A percentile compares a stretch with the other conserved stretches of the same genome.
Conservation (phyloP, 768 basidiomycete species). For the Hebeloma cylindrosporum region DNA sequence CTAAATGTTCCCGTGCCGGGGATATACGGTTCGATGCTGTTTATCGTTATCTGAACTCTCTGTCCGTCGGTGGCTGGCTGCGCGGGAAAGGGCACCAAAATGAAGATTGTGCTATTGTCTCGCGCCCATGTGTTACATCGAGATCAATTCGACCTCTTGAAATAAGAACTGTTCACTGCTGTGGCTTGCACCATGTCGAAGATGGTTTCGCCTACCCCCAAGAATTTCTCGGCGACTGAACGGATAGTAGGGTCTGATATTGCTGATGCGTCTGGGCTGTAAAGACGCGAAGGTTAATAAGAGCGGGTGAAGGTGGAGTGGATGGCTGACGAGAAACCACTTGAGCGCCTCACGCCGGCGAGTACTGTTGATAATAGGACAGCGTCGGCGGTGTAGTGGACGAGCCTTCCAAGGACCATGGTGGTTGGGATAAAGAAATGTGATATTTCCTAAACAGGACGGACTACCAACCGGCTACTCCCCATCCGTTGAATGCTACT, state of each 20-base stretch:
- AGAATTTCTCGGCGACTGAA: slow-evolving; percentile 75
- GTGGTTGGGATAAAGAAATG: not conserved
- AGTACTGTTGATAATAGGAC: slow-evolving; percentile 85
- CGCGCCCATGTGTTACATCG: too few relatives aligned
- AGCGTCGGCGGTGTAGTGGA: slow-evolving; percentile 84
- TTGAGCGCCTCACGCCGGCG: slow-evolving; percentile 88
- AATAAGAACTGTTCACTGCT: slow-evolving; percentile 86
- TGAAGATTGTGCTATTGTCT: too few relatives aligned
- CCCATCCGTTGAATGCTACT: slow-evolving; percentile 58
- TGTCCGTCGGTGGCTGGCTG: too few relatives aligned
- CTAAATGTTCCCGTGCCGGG: too few relatives aligned
- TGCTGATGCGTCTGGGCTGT: slow-evolving; percentile 61
- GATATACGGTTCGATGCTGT: too few relatives aligned
- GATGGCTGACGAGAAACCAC: slow-evolving; percentile 79
- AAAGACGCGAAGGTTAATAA: slow-evolving; percentile 6
- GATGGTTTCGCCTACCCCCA: slow-evolving; percentile 84
- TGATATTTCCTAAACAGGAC: slow-evolving; percentile 14
- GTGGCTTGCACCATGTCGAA: slow-evolving; percentile 85
- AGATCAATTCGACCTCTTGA: slow-evolving; percentile 56
- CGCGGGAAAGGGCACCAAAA: too few relatives aligned
- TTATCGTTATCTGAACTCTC: too few relatives aligned
- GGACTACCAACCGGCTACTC: slow-evolving; percentile 38
- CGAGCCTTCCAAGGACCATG: slow-evolving; percentile 69
- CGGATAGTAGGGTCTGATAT: slow-evolving; percentile 81
- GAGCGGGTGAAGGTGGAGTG: slow-evolving; percentile 1